Evolutionary conservation across 495 filamentous ascomycete species (phyloP).

Genomic region (Hyaloscypha finlandica): DNA sequence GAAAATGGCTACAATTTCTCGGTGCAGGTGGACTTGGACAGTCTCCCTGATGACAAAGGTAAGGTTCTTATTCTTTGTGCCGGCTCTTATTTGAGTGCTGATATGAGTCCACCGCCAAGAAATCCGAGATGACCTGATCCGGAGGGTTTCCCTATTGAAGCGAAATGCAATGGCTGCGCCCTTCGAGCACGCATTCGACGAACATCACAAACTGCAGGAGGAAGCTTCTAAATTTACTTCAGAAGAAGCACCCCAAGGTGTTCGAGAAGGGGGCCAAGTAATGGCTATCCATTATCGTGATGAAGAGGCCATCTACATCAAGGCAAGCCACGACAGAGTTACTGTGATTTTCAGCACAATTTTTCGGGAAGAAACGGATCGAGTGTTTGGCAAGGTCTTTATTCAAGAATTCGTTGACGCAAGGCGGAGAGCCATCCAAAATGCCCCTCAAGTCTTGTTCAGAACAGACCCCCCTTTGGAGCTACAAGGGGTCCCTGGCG

Average conservation of each 20-base stretch:
- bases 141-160: constrained; percentile 84
- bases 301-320: constrained; percentile 99
- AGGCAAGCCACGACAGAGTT: constrained; percentile 93
- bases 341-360: constrained; percentile 99
- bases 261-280: constrained; percentile 85
- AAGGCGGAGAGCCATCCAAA: constrained; percentile 90
- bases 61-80: constrained; percentile 14
- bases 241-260: constrained; percentile 87
- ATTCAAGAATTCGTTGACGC: constrained; percentile 95
- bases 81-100: not conserved
- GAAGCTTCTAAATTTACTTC: constrained; percentile 87
- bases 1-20: constrained; percentile 96
- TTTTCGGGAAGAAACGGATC: constrained; percentile 95
- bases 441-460: constrained; percentile 97
- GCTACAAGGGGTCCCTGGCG: constrained; percentile 80
- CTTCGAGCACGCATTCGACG: constrained; percentile 94
- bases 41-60: constrained; percentile 77
- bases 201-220: constrained; percentile 81
- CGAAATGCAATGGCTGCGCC: constrained; percentile 98
- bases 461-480: constrained; percentile 93
- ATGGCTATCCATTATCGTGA: constrained; percentile 98
- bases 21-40: constrained; percentile 82
- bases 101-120: constrained; percentile 47
- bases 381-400: constrained; percentile 97
- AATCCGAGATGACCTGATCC: constrained; percentile 79